These are phyloP conservation scores for Trichoderma pleuroti DNA, from an alignment of 2,329 filamentous ascomycete genomes.

Conservation along the genomic window DNA sequence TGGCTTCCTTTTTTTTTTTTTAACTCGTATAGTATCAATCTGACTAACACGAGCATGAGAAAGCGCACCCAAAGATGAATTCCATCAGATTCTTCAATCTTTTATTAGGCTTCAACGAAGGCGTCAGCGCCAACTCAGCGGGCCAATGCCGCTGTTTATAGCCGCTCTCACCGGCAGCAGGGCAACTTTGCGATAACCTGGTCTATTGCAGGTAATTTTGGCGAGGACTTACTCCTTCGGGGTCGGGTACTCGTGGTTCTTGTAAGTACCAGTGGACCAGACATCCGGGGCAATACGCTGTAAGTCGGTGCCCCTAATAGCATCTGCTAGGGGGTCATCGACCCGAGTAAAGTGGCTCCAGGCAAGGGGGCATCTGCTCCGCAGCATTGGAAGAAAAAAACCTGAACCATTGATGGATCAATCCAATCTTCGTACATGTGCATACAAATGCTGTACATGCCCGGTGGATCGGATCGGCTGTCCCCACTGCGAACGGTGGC, in stretches of 20 bases:
- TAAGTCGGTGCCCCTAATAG: background rate
- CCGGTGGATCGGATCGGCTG: slow-evolving; percentile 13
- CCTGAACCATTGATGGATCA: background rate
- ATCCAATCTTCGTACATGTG: background rate
- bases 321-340: background rate
- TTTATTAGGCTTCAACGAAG: background rate
- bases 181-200: background rate
- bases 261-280: background rate
- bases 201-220: background rate
- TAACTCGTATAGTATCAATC: background rate
- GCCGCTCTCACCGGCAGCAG: slow-evolving; percentile 7
- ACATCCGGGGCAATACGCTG: background rate
- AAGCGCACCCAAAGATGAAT: background rate
- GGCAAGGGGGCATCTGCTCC: background rate
- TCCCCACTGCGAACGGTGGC: background rate
- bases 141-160: background rate
- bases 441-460: slow-evolving; percentile 5
- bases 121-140: background rate
- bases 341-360: background rate
- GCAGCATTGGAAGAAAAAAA: background rate
- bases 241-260: background rate
- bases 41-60: background rate
- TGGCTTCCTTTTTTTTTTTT: too few relatives aligned
- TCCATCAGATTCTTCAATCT: background rate
- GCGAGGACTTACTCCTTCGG: background rate